Conservation (phyloP, 768 basidiomycete genomes). For the Holtermanniella nyarrowii region DNA sequence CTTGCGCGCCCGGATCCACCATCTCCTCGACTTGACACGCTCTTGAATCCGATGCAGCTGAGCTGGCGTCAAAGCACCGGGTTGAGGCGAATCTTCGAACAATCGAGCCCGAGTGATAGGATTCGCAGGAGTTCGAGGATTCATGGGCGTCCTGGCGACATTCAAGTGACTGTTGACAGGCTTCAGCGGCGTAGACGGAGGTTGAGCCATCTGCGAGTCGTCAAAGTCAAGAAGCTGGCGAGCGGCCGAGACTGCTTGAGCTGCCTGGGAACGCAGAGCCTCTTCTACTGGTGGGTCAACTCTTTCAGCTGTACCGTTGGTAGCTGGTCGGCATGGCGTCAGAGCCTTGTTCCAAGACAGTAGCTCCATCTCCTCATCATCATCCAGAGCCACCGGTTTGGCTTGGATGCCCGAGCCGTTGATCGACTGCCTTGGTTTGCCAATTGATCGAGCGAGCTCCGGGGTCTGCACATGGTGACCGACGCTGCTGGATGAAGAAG, state of each 20-base stretch:
- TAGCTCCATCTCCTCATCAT: constrained; percentile 1
- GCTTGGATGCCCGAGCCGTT: constrained; percentile 62
- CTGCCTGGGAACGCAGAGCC: constrained; percentile 71
- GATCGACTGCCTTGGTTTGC: no score
- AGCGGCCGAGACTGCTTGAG: constrained; percentile 88
- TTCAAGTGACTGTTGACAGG: constrained; percentile 42
- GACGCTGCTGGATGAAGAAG: background rate
- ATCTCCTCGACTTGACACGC: constrained; percentile 59
- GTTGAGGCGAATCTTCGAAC: constrained; percentile 73
- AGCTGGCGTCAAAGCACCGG: constrained; percentile 49
- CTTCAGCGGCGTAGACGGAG: constrained; percentile 49
- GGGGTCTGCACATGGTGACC: background rate
- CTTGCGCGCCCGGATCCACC: constrained; percentile 72
- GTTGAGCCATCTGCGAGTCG: constrained; percentile 35
- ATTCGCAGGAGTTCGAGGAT: constrained; percentile 37
- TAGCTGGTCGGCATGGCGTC: background rate
- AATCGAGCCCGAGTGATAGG: constrained; percentile 47
- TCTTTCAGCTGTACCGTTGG: background rate
- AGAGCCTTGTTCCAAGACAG: constrained; percentile 4
- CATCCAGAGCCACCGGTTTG: background rate
- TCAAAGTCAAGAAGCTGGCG: constrained; percentile 77
- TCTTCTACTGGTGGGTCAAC: constrained; percentile 60
- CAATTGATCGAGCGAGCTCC: no score
- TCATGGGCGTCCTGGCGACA: background rate
- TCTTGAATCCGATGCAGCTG: constrained; percentile 58